Conservation (phyloP, 2,329 filamentous ascomycete genomes). For the Phyllosticta capitalensis region DNA sequence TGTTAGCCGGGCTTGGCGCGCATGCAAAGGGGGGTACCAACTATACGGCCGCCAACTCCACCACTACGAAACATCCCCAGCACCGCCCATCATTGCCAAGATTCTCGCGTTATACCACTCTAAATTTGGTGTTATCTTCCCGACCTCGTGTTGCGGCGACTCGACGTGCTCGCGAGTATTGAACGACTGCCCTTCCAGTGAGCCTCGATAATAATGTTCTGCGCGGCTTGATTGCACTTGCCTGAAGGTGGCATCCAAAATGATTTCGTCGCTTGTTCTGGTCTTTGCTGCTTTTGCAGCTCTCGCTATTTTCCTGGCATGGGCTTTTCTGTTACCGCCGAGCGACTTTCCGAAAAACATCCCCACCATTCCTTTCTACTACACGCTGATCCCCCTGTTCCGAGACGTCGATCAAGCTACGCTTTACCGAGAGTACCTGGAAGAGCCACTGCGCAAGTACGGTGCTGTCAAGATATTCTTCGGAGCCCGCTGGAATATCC, state of each 20-base stretch:
- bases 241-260: not conserved
- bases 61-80: not conserved
- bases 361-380: slow-evolving; percentile 37
- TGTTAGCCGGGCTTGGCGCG: not conserved
- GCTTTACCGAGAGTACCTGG: slow-evolving; percentile 32
- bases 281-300: not conserved
- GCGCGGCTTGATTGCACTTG: not conserved
- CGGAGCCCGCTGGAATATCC: slow-evolving; percentile 40
- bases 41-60: not conserved
- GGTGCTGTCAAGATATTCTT: slow-evolving; percentile 43
- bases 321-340: slow-evolving; percentile 6
- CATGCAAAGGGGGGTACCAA: not conserved
- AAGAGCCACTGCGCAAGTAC: slow-evolving; percentile 28
- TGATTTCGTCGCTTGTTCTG: not conserved
- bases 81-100: not conserved
- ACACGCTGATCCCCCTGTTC: slow-evolving; percentile 34
- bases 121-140: not conserved
- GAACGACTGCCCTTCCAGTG: not conserved
- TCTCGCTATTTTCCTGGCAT: not conserved
- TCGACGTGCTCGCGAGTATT: not conserved
- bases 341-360: slow-evolving; percentile 24
- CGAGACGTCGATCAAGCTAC: slow-evolving; percentile 36
- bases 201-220: not conserved
- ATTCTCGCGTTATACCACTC: not conserved
- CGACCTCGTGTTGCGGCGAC: not conserved